A percentile compares a stretch with the other conserved stretches of the same genome.
These are phyloP conservation scores for Hemileccinum rubropunctum DNA, from an alignment of 768 basidiomycete genomes.

Conservation along the genomic window DNA sequence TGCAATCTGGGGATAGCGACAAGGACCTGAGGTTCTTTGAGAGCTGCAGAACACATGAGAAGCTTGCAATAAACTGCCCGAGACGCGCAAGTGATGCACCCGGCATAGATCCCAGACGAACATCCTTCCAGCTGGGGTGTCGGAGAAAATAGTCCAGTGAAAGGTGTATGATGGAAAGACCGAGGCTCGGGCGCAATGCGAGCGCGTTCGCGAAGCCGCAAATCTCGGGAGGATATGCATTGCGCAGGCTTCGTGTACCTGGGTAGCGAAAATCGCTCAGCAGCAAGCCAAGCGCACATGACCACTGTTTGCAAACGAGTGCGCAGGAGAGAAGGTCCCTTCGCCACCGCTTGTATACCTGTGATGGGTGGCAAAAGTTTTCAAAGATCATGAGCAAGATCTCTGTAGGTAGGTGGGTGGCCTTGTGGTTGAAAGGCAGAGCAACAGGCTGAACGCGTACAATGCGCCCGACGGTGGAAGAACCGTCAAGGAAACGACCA, in stretches of 20 bases:
- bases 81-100: not conserved
- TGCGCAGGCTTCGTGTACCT: not conserved
- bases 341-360: not conserved
- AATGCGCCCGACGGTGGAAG: not conserved
- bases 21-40: not conserved
- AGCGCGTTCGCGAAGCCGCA: not conserved
- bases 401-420: not conserved
- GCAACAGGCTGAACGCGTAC: not conserved
- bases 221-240: not conserved
- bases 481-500: not conserved
- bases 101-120: not conserved
- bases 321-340: constrained; percentile 1
- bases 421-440: not conserved
- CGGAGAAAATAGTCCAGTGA: not conserved
- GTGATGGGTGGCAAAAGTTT: not conserved
- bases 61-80: not conserved
- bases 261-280: no score
- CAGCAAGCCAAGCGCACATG: not conserved
- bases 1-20: not conserved
- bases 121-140: not conserved
- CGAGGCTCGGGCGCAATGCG: not conserved
- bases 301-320: constrained; percentile 2
- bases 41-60: not conserved
- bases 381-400: not conserved
- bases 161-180: constrained; percentile 1